These are phyloP conservation scores for Lachnellula occidentalis DNA, from an alignment of 2,329 filamentous ascomycete species.

Conservation along the genomic window DNA sequence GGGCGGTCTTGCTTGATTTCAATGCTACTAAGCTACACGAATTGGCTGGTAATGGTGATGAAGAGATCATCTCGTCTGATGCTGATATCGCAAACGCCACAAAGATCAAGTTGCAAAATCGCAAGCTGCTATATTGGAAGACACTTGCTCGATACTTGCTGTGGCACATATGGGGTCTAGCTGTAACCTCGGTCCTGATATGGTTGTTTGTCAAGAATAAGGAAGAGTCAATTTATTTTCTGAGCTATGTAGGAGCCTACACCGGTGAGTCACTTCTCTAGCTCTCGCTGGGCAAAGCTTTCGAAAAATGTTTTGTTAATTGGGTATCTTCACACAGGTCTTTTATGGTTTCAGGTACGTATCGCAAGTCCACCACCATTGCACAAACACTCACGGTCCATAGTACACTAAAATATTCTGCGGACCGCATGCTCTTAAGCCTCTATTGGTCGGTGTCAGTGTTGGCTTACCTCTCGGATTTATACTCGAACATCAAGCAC, in stretches of 20 bases:
- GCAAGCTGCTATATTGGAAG: constrained; percentile 43
- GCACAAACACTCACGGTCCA: background rate
- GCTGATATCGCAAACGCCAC: constrained; percentile 35
- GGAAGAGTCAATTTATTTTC: constrained; percentile 15
- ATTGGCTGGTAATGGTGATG: constrained; percentile 37
- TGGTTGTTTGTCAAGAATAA: constrained; percentile 43
- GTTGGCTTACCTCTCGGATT: constrained; percentile 43
- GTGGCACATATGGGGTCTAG: constrained; percentile 47
- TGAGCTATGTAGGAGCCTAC: constrained; percentile 21
- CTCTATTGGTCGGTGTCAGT: constrained; percentile 40
- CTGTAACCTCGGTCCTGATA: constrained; percentile 43
- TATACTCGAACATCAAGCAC: constrained; percentile 35
- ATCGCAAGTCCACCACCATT: background rate
- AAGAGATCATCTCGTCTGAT: constrained; percentile 39
- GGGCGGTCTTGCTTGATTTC: constrained; percentile 50
- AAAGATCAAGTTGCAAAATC: constrained; percentile 13
- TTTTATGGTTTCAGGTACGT: constrained; percentile 43
- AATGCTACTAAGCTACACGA: constrained; percentile 46
- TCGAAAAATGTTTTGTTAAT: too few relatives aligned
- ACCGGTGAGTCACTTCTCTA: constrained; percentile 7
- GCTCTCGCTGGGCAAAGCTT: too few relatives aligned
- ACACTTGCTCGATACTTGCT: constrained; percentile 44
- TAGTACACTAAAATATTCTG: constrained; percentile 45
- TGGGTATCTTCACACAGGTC: background rate
- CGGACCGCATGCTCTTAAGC: constrained; percentile 44